Evolutionary conservation across 139 green algal genomes (phyloP), one percentile per base, ranked within the genome.

Genomic region (Chlorella sp.): DNA sequence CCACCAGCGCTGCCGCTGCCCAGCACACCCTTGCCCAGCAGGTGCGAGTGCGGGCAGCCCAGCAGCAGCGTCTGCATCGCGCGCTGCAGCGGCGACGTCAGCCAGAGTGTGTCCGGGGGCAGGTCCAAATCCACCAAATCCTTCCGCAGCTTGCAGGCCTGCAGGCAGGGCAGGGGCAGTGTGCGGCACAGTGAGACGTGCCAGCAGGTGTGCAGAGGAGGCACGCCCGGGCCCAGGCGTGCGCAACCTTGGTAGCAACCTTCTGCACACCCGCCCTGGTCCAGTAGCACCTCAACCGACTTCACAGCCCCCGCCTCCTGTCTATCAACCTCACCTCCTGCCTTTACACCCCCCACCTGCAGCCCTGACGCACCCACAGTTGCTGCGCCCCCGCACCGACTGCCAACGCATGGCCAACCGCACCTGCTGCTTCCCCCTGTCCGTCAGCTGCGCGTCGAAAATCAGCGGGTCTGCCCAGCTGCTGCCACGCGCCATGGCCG

Each of bases 41-140:
- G 48, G 85, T 89, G 85, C 71, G 85, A 32, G 3, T 53, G 40
- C 2, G 89, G 90, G 73, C 80, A 93, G 36, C 87, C 91, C 34
- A 95, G 92, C 73, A 94, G 69, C 57, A 97, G 76, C n/a, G 95
- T 97, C 90, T 97, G 92, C 18, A 97, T 93, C 11, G 95, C 94
- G 3, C 95, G 92, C 0, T 85, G 94, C 16, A 97, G 91, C 39
- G 95, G 95, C 21, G 92, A 95, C 24, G 89, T 92, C 32, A 97
- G 69, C 93, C 93, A 97, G 53, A 96, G 86, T n/a, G 86, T 93
- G 69, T 93, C 92, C 19, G 92, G 68, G 0, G 91, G 91, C 34
- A 94, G 85, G 68, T 79, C 57, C 68, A 89, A 88, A 53, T 60
- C 39, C 24, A 30, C 37, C 64, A 96, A 37, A 42, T 91, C n/a